phyloP scores from a whole-genome alignment of 1,284 basidiomycete species.

The Blastosporella zonata region DNA sequence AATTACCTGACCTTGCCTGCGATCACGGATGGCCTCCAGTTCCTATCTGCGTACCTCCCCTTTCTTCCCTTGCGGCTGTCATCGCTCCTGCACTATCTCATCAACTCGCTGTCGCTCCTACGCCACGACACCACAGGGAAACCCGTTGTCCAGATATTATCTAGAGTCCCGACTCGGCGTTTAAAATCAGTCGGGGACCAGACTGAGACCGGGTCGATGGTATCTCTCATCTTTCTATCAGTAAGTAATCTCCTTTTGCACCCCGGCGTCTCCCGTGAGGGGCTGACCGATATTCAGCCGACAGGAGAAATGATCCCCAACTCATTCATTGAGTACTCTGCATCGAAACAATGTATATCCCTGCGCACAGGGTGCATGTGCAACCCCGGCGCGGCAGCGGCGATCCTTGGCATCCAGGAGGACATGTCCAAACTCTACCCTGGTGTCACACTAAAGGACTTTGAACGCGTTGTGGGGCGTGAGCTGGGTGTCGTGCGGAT shows the following conservation, averaged over 20 bases:
- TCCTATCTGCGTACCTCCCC: conserved; percentile 72
- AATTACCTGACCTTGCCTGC: conserved; percentile 76
- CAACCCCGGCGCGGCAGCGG: conserved; percentile 76
- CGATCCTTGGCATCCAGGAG: conserved; percentile 62
- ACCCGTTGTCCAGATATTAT: conserved; percentile 65
- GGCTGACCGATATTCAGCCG: conserved; percentile 37
- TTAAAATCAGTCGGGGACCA: conserved; percentile 60
- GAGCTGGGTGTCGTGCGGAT: conserved; percentile 74
- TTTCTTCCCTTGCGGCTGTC: conserved; percentile 73
- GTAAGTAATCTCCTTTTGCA: conserved; percentile 35
- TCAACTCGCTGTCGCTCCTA: conserved; percentile 49
- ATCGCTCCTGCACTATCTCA: conserved; percentile 57
- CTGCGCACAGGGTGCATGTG: conserved; percentile 83
- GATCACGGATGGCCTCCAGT: conserved; percentile 70
- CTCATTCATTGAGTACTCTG: conserved; percentile 67
- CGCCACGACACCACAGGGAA: conserved; percentile 55
- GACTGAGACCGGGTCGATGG: conserved; percentile 61
- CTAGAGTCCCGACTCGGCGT: conserved; percentile 50
- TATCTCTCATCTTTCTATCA: conserved; percentile 62
- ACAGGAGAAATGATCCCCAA: conserved; percentile 64
- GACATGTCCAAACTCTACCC: conserved; percentile 62
- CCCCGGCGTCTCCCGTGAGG: not conserved
- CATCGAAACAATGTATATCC: conserved; percentile 62
- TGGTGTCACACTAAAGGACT: conserved; percentile 58
- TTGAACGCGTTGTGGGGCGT: conserved; percentile 58